Conservation (phyloP, 805 yeast genomes). For the Candida maesae region DNA sequence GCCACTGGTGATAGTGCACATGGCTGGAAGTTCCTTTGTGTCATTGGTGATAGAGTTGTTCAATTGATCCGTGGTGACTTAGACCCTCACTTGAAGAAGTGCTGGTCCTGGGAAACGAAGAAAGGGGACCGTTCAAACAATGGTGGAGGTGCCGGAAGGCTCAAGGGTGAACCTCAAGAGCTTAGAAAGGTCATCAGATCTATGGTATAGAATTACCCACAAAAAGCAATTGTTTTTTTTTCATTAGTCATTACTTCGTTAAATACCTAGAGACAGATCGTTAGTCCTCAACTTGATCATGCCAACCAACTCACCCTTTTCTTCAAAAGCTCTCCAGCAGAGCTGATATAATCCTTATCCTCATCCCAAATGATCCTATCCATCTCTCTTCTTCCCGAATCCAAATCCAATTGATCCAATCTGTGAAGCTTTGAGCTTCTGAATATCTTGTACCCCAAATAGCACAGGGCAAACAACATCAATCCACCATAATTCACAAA, state of each 20-base stretch:
- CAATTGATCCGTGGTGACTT: slow-evolving; percentile 6
- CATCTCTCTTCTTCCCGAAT: slow-evolving; percentile 79
- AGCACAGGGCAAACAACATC: slow-evolving; percentile 48
- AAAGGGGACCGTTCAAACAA: background rate
- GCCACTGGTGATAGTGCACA: slow-evolving; percentile 33
- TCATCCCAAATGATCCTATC: slow-evolving; percentile 83
- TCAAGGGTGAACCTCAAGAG: background rate
- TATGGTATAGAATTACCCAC: no score
- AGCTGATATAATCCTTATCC: slow-evolving; percentile 40
- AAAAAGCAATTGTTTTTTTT: no score
- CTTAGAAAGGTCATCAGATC: background rate
- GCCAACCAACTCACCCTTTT: slow-evolving; percentile 31
- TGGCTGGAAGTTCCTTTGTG: slow-evolving; percentile 30
- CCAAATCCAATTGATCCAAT: slow-evolving; percentile 73
- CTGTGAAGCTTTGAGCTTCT: slow-evolving; percentile 64
- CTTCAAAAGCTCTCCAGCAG: slow-evolving; percentile 28
- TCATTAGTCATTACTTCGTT: no score
- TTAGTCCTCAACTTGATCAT: no score
- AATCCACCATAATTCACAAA: slow-evolving; percentile 64
- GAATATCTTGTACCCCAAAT: slow-evolving; percentile 50
- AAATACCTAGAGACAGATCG: no score
- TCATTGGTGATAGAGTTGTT: slow-evolving; percentile 23
- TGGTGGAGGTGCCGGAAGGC: background rate
- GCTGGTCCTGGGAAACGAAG: slow-evolving; percentile 13
- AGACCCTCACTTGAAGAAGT: slow-evolving; percentile 3